Evolutionary conservation across 108 stramenopile genomes (phyloP).

Genomic region (Cyclotella sp.): DNA sequence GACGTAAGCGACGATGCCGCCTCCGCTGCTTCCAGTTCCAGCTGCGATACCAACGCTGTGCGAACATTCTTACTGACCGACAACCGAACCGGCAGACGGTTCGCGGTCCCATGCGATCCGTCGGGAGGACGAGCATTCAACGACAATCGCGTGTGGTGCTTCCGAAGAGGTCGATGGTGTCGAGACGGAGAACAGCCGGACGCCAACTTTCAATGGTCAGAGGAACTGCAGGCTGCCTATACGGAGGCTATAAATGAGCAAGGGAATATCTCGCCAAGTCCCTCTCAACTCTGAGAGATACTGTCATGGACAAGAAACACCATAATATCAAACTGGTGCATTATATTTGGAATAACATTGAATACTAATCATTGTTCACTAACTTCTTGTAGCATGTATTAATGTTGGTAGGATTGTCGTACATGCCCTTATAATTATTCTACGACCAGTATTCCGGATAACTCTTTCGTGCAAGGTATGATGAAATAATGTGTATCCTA

Average conservation of each 20-base stretch:
- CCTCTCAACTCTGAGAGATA: constrained; percentile 12
- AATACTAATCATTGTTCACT: background rate
- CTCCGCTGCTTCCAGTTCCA: constrained; percentile 22
- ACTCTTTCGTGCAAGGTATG: too few relatives aligned
- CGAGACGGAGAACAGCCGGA: constrained; percentile 77
- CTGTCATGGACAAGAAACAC: background rate
- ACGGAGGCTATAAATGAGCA: constrained; percentile 61
- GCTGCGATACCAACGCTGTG: constrained; percentile 48
- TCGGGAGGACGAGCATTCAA: constrained; percentile 86
- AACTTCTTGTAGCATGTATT: too few relatives aligned
- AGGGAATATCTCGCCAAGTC: constrained; percentile 12
- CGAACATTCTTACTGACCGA: constrained; percentile 86
- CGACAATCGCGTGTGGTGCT: constrained; percentile 87
- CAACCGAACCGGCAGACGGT: constrained; percentile 74
- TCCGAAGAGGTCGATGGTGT: constrained; percentile 85
- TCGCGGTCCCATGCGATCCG: constrained; percentile 84
- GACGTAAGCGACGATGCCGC: constrained; percentile 53
- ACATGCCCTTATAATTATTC: too few relatives aligned
- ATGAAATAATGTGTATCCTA: too few relatives aligned
- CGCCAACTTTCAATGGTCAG: constrained; percentile 82
- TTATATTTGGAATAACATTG: background rate
- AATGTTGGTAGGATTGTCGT: too few relatives aligned
- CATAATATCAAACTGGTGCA: background rate
- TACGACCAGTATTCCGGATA: too few relatives aligned
- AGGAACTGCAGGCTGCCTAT: constrained; percentile 82